phyloP scores from a whole-genome alignment of 345 rosid species.

The Combretum micranthum region DNA sequence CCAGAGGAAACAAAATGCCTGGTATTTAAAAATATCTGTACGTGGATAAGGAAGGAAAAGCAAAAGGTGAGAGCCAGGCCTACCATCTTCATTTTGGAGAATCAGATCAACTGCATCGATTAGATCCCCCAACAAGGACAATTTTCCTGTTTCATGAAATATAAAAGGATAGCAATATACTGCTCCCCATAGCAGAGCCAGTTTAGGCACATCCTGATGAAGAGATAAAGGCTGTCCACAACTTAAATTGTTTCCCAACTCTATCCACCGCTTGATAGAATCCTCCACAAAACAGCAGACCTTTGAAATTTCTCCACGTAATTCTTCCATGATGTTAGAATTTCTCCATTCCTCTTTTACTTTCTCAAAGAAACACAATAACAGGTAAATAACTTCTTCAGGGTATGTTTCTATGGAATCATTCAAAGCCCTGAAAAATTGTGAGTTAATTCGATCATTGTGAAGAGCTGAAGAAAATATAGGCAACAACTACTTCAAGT shows the following conservation, averaged over 20 bases:
- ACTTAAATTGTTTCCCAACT: conserved; percentile 23
- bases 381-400: conserved; percentile 52
- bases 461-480: background rate
- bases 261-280: conserved; percentile 23
- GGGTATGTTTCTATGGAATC: conserved; percentile 48
- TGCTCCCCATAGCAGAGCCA: conserved; percentile 70
- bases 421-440: conserved; percentile 60
- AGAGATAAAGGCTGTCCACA: conserved; percentile 20
- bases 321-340: conserved; percentile 25
- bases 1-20: no score
- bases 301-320: conserved; percentile 31
- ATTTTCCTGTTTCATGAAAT: conserved; percentile 25
- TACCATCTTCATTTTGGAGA: conserved; percentile 42
- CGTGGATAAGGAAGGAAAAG: background rate
- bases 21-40: background rate
- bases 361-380: conserved; percentile 50
- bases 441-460: conserved; percentile 17
- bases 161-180: conserved; percentile 56
- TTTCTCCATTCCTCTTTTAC: conserved; percentile 34
- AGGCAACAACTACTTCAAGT: background rate
- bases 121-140: conserved; percentile 40
- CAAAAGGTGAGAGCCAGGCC: no score
- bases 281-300: conserved; percentile 37
- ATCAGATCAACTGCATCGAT: conserved; percentile 45
- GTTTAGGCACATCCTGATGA: conserved; percentile 25